Evolutionary conservation across 192 early-diverging fungal species (phyloP).

Genomic region (Funneliformis mosseae): DNA sequence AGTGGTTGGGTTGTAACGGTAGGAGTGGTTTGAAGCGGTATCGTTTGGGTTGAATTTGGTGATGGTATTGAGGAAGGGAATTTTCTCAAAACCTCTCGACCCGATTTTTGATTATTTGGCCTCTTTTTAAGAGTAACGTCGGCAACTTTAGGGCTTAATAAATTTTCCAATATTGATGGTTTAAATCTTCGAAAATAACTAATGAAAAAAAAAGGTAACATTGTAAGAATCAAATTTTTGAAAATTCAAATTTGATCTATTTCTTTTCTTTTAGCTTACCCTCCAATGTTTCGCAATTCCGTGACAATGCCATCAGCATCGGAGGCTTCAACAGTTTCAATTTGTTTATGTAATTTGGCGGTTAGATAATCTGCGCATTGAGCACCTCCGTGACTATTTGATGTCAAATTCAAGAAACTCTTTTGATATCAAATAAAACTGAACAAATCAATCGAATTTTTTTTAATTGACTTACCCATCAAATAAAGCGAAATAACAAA

Average conservation of each 20-base stretch:
- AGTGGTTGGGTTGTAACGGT: not conserved
- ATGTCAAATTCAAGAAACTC: not conserved
- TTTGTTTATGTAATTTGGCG: constrained; percentile 51
- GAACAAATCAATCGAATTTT: not conserved
- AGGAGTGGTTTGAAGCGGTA: not conserved
- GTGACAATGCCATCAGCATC: not conserved
- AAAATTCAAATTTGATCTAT: no score
- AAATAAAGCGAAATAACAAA: constrained; percentile 61
- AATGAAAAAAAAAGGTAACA: not conserved
- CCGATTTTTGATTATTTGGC: not conserved
- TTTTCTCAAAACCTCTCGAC: not conserved
- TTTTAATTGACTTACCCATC: constrained; percentile 48
- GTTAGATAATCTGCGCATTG: constrained; percentile 50
- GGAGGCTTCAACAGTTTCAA: constrained; percentile 45
- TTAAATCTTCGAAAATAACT: constrained; percentile 32
- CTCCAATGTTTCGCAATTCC: constrained; percentile 26
- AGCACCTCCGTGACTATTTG: constrained; percentile 47
- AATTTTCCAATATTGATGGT: not conserved
- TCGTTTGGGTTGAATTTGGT: not conserved
- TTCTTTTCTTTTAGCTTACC: not conserved
- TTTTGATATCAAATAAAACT: not conserved
- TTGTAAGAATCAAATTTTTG: no score
- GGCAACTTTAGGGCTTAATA: constrained; percentile 19
- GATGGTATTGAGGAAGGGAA: not conserved
- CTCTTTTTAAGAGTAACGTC: not conserved